phyloP scores from a whole-genome alignment of 495 filamentous ascomycete species.

The Pseudotulostoma volvatum region DNA sequence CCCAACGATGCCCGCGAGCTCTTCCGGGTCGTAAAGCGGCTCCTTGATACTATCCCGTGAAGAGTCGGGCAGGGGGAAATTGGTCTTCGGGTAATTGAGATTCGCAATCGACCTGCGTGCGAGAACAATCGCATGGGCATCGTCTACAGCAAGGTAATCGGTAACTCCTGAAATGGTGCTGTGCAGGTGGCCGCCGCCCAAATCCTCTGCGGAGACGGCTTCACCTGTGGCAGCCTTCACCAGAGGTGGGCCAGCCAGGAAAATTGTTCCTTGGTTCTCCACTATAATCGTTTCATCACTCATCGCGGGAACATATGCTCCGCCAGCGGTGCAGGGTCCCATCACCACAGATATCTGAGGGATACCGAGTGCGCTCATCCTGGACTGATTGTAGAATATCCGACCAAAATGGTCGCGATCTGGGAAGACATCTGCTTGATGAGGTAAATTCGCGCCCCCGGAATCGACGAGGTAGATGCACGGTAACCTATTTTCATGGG shows the following conservation, averaged over 20 bases:
- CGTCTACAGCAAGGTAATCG: constrained; percentile 88
- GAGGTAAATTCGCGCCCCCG: constrained; percentile 86
- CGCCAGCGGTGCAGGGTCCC: constrained; percentile 93
- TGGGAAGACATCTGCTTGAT: constrained; percentile 94
- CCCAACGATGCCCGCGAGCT: constrained; percentile 75
- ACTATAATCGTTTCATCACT: constrained; percentile 97
- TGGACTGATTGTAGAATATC: constrained; percentile 98
- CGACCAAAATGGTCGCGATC: constrained; percentile 91
- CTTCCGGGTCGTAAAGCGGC: constrained; percentile 65
- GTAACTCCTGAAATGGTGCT: constrained; percentile 85
- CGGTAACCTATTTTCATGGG: constrained; percentile 68
- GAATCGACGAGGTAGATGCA: constrained; percentile 97
- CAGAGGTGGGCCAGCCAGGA: constrained; percentile 84
- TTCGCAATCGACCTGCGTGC: constrained; percentile 72
- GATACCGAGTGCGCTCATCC: constrained; percentile 63
- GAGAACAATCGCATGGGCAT: constrained; percentile 82
- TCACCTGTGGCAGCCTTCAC: constrained; percentile 97
- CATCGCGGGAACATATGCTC: constrained; percentile 94
- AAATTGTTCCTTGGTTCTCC: constrained; percentile 85
- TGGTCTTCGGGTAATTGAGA: constrained; percentile 58
- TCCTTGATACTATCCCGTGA: constrained; percentile 33
- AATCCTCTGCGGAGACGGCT: constrained; percentile 78
- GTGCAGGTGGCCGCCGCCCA: constrained; percentile 88
- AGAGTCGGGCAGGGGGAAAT: constrained; percentile 10
- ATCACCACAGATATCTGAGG: constrained; percentile 93